These are phyloP conservation scores for Osmozyma mogii DNA, from an alignment of 805 yeast genomes.

Conservation along the genomic window DNA sequence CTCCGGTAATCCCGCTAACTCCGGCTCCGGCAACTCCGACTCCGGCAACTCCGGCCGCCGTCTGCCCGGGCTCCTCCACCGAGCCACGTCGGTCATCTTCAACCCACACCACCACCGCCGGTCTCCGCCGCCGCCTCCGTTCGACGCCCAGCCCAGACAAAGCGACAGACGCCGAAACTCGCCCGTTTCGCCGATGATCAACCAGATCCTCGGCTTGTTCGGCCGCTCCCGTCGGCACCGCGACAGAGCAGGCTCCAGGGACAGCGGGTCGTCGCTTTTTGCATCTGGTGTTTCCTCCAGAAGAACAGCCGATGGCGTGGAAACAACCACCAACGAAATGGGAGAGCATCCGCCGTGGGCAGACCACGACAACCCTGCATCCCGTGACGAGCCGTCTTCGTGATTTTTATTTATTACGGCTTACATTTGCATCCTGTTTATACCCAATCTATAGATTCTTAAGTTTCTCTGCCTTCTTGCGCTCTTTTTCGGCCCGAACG, in stretches of 20 bases:
- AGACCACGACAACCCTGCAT: no score
- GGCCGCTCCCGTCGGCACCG: conserved; percentile 5
- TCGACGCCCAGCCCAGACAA: neutral
- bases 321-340: no score
- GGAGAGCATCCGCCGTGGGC: no score
- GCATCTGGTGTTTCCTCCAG: conserved; percentile 44
- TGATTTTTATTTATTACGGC: no score
- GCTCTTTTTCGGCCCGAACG: conserved; percentile 11
- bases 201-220: conserved; percentile 9
- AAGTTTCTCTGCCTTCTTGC: neutral
- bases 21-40: no score
- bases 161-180: conserved; percentile 6
- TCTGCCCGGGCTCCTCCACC: conserved; percentile 4
- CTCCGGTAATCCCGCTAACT: no score
- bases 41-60: neutral
- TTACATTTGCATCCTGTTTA: no score
- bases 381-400: no score
- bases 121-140: conserved; percentile 8
- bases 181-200: conserved; percentile 10
- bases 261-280: conserved; percentile 20
- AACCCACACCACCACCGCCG: conserved; percentile 3
- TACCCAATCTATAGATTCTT: no score
- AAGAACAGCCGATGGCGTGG: conserved; percentile 38
- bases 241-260: conserved; percentile 3
- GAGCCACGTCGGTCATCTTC: conserved; percentile 9